These are phyloP conservation scores for Spathaspora gorwiae DNA, from an alignment of 805 yeast species.

Conservation along the genomic window DNA sequence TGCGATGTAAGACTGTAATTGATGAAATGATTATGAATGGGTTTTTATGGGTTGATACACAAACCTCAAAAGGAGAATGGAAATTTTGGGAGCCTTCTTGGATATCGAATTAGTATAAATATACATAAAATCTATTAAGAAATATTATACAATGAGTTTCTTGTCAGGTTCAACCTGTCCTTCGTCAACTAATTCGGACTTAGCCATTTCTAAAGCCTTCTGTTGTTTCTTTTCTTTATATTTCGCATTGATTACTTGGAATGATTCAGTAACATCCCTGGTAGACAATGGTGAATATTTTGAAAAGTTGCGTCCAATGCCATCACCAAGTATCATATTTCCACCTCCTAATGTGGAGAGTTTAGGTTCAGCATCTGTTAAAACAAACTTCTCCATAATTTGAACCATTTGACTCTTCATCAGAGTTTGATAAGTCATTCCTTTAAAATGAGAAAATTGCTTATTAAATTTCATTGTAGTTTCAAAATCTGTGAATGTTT, in stretches of 20 bases:
- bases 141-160: background rate
- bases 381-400: constrained; percentile 40
- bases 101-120: constrained; percentile 33
- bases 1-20: constrained; percentile 57
- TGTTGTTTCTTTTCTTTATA: constrained; percentile 43
- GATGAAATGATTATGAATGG: constrained; percentile 82
- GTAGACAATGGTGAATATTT: constrained; percentile 54
- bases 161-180: background rate
- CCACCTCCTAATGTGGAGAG: background rate
- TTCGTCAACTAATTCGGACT: background rate
- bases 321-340: constrained; percentile 67
- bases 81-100: constrained; percentile 75
- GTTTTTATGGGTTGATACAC: constrained; percentile 76
- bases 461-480: constrained; percentile 22
- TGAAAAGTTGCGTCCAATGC: constrained; percentile 57
- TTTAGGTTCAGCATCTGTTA: constrained; percentile 14
- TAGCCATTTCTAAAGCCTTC: constrained; percentile 4
- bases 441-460: constrained; percentile 35
- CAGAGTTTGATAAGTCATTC: constrained; percentile 52
- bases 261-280: constrained; percentile 58
- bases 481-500: constrained; percentile 25
- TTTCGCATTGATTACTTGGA: constrained; percentile 65
- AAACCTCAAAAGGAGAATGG: constrained; percentile 39
- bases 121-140: background rate
- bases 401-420: constrained; percentile 51